phyloP scores from a whole-genome alignment of 108 stramenopile species.

The Skeletonema marinoi region DNA sequence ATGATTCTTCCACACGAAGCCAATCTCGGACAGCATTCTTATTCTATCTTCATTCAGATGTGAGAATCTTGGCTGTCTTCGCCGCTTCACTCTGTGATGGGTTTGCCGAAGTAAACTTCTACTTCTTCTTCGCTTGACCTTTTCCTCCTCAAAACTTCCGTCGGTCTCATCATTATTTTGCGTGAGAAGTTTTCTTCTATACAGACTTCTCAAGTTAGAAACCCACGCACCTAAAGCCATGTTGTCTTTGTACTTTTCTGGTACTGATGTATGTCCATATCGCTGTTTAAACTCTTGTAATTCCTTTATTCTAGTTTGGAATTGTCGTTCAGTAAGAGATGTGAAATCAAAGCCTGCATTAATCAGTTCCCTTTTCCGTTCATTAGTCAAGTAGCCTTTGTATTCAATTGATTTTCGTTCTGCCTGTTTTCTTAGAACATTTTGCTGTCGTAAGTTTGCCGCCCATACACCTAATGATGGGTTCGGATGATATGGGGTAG shows the following conservation, averaged over 20 bases:
- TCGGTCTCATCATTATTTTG: neutral
- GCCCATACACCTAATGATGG: conserved; percentile 50
- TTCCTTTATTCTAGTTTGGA: conserved; percentile 31
- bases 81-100: conserved; percentile 3
- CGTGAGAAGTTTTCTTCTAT: conserved; percentile 20
- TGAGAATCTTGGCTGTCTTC: conserved; percentile 29
- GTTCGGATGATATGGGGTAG: conserved; percentile 33
- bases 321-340: conserved; percentile 45
- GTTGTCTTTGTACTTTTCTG: conserved; percentile 46
- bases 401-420: conserved; percentile 24
- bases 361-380: conserved; percentile 13
- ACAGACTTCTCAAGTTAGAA: conserved; percentile 44
- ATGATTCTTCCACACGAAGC: conserved; percentile 44
- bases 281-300: conserved; percentile 34
- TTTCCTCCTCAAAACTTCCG: conserved; percentile 3
- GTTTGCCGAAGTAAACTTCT: conserved; percentile 10
- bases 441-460: conserved; percentile 41
- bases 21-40: conserved; percentile 31
- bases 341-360: conserved; percentile 42
- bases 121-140: conserved; percentile 13
- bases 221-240: conserved; percentile 47
- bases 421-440: conserved; percentile 27
- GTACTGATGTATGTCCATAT: conserved; percentile 45
- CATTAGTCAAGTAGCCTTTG: conserved; percentile 38
- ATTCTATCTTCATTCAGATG: conserved; percentile 41